Evolutionary conservation across 495 filamentous ascomycete genomes (phyloP), one percentile per base, ranked within the genome.

Genomic region (Aspergillus sclerotioniger): DNA sequence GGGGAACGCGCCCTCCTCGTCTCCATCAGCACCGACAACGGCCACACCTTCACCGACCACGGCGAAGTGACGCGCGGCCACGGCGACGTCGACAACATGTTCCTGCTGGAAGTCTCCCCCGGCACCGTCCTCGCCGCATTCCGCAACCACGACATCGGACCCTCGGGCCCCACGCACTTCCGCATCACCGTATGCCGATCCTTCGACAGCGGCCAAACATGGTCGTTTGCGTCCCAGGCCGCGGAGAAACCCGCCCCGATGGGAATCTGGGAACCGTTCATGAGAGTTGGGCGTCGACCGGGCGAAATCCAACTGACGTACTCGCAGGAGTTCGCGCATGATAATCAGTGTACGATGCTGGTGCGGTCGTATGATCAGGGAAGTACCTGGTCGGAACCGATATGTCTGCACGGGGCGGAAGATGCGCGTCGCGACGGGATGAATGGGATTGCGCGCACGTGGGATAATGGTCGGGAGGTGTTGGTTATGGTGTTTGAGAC

Each of bases 181-280:
- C 84, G 84, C 21, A 87, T 88, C 64, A 85, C 82, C 0, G 75
- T 87, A 13, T 87, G 80, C 61, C 72, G 76, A 37, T 85, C 82
- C 21, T 67, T 57, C 10, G 82, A 88, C 61, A 75, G 72, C 46
- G 85, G 83, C 1, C 68, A 62, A 1, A 73, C 68, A 1, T 87
- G 84, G 84, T 53, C 53, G 3, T 87, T 75, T 62, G 72, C 81
- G 0, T 76, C 79, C n/a, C 81, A 84, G 53, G 79, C 83, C 9
- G 76, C 69, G 8, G 70, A 76, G 52, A 72, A 73, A 35, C 64
- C 61, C 8, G 62, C 71, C 0, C 76, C 78, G 0, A 64, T 81
- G 10, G 83, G 83, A 0, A 76, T 81, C 33, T 86, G 83, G 84
- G 84, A 87, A 61, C 83, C 84, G 3, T 85, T 86, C 62, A 73